phyloP scores from a whole-genome alignment of 2,329 filamentous ascomycete genomes.

The Fusarium sarcochroum region DNA sequence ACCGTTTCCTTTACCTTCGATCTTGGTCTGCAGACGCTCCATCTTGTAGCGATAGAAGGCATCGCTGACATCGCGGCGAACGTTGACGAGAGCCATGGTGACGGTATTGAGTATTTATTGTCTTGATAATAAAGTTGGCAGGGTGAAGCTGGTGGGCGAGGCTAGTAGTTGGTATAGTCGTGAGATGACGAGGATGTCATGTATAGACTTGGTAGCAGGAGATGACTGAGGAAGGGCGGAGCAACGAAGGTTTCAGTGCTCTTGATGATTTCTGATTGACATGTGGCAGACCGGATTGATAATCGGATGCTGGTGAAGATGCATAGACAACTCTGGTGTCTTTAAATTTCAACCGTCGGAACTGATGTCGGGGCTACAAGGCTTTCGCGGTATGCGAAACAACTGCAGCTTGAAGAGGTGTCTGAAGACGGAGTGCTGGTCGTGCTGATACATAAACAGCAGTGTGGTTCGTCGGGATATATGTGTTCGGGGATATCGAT shows the following conservation, averaged over 20 bases:
- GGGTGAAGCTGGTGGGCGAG: slow-evolving; percentile 32
- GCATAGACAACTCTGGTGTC: slow-evolving; percentile 68
- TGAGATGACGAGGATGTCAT: slow-evolving; percentile 56
- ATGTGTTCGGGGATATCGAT: slow-evolving; percentile 49
- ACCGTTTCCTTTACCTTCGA: slow-evolving; percentile 99
- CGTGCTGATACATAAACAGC: slow-evolving; percentile 99
- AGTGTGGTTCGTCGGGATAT: slow-evolving; percentile 54
- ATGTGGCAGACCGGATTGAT: slow-evolving; percentile 66
- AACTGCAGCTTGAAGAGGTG: slow-evolving; percentile 96
- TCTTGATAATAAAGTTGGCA: slow-evolving; percentile 35
- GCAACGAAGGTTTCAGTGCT: slow-evolving; percentile 67
- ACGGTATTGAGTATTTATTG: slow-evolving; percentile 56
- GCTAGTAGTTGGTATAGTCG: slow-evolving; percentile 38
- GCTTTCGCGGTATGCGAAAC: slow-evolving; percentile 96
- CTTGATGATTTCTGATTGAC: slow-evolving; percentile 67
- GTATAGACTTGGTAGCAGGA: slow-evolving; percentile 53
- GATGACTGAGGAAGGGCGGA: slow-evolving; percentile 56
- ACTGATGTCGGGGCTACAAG: slow-evolving; percentile 89
- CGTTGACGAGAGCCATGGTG: slow-evolving; percentile 98
- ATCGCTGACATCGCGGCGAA: slow-evolving; percentile 97
- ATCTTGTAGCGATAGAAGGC: slow-evolving; percentile 99
- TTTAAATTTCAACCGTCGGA: slow-evolving; percentile 86
- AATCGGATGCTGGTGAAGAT: slow-evolving; percentile 65
- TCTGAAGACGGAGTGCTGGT: slow-evolving; percentile 90
- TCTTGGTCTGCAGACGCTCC: slow-evolving; percentile 98